Evolutionary conservation across 345 rosid genomes (phyloP).

Genomic region (Eucalyptus albens): DNA sequence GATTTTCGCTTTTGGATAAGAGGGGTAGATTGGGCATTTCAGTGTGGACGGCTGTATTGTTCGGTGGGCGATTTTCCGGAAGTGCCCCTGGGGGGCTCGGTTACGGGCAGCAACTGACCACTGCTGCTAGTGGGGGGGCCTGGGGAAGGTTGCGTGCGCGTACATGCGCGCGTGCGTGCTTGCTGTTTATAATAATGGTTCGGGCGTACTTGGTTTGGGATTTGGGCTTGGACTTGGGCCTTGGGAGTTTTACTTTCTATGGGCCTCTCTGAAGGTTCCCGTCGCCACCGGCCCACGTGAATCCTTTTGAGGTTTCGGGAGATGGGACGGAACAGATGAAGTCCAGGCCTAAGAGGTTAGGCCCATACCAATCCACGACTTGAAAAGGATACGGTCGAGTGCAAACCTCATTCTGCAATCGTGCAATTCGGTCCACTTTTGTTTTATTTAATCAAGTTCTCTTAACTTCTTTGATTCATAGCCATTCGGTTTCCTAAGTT

Average conservation of each 20-base stretch:
- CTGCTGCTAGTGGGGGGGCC: neutral
- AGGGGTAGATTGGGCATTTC: neutral
- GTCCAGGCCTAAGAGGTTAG: neutral
- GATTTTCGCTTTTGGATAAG: neutral
- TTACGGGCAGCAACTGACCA: neutral
- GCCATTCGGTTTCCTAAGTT: neutral
- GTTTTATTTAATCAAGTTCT: neutral
- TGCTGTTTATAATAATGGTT: neutral
- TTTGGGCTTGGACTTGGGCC: neutral
- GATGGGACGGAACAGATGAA: neutral
- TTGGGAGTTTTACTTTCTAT: neutral
- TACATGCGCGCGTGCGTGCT: neutral
- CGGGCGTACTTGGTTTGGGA: neutral
- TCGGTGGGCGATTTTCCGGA: neutral
- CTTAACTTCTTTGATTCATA: neutral
- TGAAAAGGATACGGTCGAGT: neutral
- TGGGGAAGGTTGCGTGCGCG: neutral
- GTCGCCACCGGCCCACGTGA: neutral
- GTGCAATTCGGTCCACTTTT: neutral
- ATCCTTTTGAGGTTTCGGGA: neutral
- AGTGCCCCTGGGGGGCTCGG: neutral
- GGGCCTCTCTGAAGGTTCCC: neutral
- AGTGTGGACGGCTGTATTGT: too few species aligned
- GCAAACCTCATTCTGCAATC: neutral
- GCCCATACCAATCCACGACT: neutral